A percentile compares a stretch with the other conserved stretches of the same genome.
These are phyloP conservation scores for Nasturtium officinale DNA, from an alignment of 345 rosid species.

Conservation along the genomic window DNA sequence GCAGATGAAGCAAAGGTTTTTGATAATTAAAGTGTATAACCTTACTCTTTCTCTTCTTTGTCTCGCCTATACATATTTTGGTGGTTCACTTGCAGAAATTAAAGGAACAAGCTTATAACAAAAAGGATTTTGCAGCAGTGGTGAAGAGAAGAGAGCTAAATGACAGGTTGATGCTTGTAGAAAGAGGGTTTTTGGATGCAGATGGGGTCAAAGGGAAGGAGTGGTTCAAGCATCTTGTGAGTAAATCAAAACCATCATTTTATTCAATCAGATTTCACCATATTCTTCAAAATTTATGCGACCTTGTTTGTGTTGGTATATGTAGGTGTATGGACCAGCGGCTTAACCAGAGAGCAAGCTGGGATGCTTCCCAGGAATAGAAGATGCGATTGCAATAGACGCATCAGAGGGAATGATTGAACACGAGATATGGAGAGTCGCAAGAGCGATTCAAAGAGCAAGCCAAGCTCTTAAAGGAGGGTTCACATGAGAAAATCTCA, in stretches of 20 bases:
- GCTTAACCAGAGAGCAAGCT: conserved; percentile 59
- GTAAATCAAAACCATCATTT: conserved; percentile 10
- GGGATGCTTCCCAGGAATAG: conserved; percentile 77
- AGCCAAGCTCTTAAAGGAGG: conserved; percentile 73
- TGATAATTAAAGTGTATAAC: background rate
- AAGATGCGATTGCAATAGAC: conserved; percentile 59
- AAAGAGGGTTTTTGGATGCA: conserved; percentile 86
- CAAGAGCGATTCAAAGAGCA: conserved; percentile 83
- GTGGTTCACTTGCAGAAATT: conserved; percentile 52
- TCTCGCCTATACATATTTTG: background rate
- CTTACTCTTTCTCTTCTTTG: background rate
- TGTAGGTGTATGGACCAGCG: conserved; percentile 79
- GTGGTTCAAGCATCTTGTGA: conserved; percentile 98
- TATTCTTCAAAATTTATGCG: background rate
- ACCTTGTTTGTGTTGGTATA: background rate
- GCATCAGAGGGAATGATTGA: conserved; percentile 46
- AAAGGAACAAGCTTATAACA: conserved; percentile 39
- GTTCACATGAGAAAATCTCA: conserved; percentile 37
- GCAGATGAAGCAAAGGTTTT: conserved; percentile 66
- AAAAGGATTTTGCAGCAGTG: conserved; percentile 37
- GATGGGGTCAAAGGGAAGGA: conserved; percentile 72
- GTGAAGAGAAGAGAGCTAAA: conserved; percentile 59
- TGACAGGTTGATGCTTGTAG: conserved; percentile 84
- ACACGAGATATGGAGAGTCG: conserved; percentile 92
- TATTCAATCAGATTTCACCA: background rate